Conservation (phyloP, 495 filamentous ascomycete genomes). For the Xylaria bambusicola region DNA sequence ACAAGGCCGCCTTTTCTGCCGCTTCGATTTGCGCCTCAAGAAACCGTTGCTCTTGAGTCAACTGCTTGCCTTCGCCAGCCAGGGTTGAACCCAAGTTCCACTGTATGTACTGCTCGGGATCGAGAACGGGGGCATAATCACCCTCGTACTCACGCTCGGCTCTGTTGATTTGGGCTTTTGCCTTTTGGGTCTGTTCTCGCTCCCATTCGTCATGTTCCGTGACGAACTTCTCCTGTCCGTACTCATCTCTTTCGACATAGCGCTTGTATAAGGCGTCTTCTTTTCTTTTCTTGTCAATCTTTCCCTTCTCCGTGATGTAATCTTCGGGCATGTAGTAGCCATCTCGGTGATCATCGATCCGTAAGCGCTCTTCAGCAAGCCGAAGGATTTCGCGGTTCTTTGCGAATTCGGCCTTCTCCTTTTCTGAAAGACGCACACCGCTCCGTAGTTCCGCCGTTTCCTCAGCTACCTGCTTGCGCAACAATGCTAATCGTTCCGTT, state of each 20-base stretch:
- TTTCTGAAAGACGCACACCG: conserved; percentile 70
- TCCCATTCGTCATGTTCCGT: conserved; percentile 98
- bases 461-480: conserved; percentile 90
- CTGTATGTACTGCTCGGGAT: conserved; percentile 83
- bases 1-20: conserved; percentile 79
- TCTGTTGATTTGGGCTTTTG: conserved; percentile 79
- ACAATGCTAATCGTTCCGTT: conserved; percentile 75
- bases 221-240: conserved; percentile 84
- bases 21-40: conserved; percentile 79
- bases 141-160: conserved; percentile 76
- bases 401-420: conserved; percentile 87
- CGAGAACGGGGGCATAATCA: conserved; percentile 93
- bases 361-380: conserved; percentile 83
- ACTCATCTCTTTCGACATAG: conserved; percentile 86
- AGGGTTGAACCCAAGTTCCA: conserved; percentile 77
- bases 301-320: conserved; percentile 89
- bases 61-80: conserved; percentile 61
- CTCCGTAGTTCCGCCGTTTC: conserved; percentile 80
- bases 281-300: conserved; percentile 87
- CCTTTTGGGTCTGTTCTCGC: conserved; percentile 84
- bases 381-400: conserved; percentile 85
- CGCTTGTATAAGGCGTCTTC: conserved; percentile 88
- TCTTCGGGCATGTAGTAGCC: conserved; percentile 94
- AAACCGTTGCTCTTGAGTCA: conserved; percentile 76
- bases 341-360: conserved; percentile 89